A percentile compares a stretch with the other conserved stretches of the same genome.
Conservation (phyloP, 768 basidiomycete species). For the Saitozyma podzolica region DNA sequence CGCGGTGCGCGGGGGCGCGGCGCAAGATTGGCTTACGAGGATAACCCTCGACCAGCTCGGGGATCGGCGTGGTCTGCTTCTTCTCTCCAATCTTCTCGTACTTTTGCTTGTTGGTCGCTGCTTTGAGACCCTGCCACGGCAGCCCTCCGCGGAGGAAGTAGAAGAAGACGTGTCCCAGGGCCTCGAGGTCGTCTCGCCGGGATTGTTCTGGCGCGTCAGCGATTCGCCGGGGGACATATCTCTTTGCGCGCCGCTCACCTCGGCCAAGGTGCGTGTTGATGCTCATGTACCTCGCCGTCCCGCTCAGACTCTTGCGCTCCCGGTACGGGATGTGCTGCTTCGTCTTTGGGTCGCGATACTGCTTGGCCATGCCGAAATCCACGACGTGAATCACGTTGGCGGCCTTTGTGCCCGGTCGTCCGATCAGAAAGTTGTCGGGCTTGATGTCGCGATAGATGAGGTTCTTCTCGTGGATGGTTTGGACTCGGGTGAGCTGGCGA, state of each 20-base stretch:
- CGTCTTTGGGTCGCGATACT: slow-evolving; percentile 98
- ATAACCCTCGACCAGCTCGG: slow-evolving; percentile 92
- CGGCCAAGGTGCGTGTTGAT: slow-evolving; percentile 98
- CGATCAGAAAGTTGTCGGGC: slow-evolving; percentile 98
- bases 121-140: slow-evolving; percentile 99
- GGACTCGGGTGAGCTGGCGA: slow-evolving; percentile 83
- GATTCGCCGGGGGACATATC: background rate
- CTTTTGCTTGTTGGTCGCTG: slow-evolving; percentile 99
- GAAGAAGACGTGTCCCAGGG: slow-evolving; percentile 99
- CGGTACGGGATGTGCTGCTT: slow-evolving; percentile 99
- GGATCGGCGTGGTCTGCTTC: slow-evolving; percentile 96
- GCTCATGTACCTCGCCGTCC: slow-evolving; percentile 98
- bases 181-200: slow-evolving; percentile 93
- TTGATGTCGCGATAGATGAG: slow-evolving; percentile 99
- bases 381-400: slow-evolving; percentile 74
- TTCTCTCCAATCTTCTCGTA: slow-evolving; percentile 99
- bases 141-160: slow-evolving; percentile 96
- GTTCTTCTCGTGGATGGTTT: slow-evolving; percentile 99
- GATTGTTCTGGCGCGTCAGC: slow-evolving; percentile 59
- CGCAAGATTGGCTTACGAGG: slow-evolving; percentile 55
- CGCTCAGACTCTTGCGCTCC: slow-evolving; percentile 93
- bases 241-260: slow-evolving; percentile 58
- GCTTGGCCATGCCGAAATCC: slow-evolving; percentile 99
- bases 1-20: background rate
- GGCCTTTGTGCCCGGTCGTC: slow-evolving; percentile 85